A percentile compares a stretch with the other conserved stretches of the same genome.
These are phyloP conservation scores for Aspergillus kassunensis DNA, from an alignment of 495 filamentous ascomycete genomes.

Conservation along the genomic window DNA sequence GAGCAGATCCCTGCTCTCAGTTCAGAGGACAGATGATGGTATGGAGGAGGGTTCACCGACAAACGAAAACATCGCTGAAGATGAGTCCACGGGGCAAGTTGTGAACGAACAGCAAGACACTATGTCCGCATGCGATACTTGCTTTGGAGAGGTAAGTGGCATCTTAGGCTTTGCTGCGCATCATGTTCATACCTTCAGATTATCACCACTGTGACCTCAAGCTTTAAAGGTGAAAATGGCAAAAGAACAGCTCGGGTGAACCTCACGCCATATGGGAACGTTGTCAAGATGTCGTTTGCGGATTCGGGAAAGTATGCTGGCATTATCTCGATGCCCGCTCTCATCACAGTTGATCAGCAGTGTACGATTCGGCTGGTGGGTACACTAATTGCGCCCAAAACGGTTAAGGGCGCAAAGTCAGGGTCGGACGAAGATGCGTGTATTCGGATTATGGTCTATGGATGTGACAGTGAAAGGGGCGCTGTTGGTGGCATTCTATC, in stretches of 20 bases:
- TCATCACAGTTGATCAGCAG: background rate
- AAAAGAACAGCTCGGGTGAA: background rate
- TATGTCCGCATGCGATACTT: background rate
- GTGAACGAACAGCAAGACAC: no score
- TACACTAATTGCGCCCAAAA: background rate
- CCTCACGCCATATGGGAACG: background rate
- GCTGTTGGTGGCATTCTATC: background rate
- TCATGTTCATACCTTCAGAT: background rate
- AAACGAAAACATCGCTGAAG: no score
- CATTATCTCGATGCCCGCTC: background rate
- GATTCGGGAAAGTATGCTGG: background rate
- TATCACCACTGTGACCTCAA: background rate
- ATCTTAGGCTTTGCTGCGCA: background rate
- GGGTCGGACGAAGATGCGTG: background rate
- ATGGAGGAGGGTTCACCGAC: no score
- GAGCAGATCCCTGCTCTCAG: no score
- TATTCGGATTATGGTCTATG: background rate
- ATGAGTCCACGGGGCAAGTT: no score
- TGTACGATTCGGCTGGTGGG: background rate
- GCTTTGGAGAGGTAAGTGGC: slow-evolving; percentile 1
- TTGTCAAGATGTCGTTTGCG: background rate
- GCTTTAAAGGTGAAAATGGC: background rate
- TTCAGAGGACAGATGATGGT: no score
- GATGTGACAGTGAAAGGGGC: background rate
- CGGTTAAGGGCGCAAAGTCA: background rate